phyloP scores from a whole-genome alignment of 129 eudicot species.

The Artemisia tridentata region DNA sequence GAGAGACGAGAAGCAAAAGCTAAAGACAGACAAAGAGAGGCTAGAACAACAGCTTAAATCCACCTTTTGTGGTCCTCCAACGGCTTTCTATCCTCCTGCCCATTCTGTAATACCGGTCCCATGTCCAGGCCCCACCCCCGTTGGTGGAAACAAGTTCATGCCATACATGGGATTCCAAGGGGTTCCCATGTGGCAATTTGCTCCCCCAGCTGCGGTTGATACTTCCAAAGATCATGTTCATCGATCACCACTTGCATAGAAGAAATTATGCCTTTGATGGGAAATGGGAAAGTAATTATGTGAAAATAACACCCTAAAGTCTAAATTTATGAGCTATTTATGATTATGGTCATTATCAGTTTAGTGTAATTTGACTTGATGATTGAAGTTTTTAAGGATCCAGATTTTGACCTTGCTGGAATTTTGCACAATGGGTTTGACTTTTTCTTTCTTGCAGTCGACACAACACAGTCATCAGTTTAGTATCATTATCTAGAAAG shows the following conservation, averaged over 20 bases:
- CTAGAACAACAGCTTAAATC: slow-evolving; percentile 58
- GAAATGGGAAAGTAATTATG: slow-evolving; percentile 16
- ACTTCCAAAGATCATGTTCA: slow-evolving; percentile 74
- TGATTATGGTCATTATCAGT: slow-evolving; percentile 18
- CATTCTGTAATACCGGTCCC: slow-evolving; percentile 44
- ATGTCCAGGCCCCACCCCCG: slow-evolving; percentile 37
- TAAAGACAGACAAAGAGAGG: slow-evolving; percentile 63
- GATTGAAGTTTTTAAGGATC: slow-evolving; percentile 4
- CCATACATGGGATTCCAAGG: slow-evolving; percentile 63
- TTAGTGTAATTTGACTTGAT: slow-evolving; percentile 26
- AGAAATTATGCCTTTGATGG: slow-evolving; percentile 8
- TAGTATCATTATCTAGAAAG: too few relatives aligned
- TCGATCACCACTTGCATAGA: slow-evolving; percentile 65
- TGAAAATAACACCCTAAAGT: slow-evolving; percentile 3
- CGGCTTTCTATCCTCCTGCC: slow-evolving; percentile 44
- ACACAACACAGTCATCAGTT: too few relatives aligned
- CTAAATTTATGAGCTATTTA: slow-evolving; percentile 24
- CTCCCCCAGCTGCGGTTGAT: slow-evolving; percentile 63
- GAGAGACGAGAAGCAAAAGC: slow-evolving; percentile 68
- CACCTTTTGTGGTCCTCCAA: slow-evolving; percentile 42
- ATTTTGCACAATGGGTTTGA: slow-evolving; percentile 21
- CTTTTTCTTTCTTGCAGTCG: neutral
- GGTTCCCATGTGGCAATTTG: slow-evolving; percentile 76
- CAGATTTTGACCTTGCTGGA: slow-evolving; percentile 37
- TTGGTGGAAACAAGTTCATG: slow-evolving; percentile 50